phyloP scores from a whole-genome alignment of 202 grass and related monocot species.

The Carex sylvatica region DNA sequence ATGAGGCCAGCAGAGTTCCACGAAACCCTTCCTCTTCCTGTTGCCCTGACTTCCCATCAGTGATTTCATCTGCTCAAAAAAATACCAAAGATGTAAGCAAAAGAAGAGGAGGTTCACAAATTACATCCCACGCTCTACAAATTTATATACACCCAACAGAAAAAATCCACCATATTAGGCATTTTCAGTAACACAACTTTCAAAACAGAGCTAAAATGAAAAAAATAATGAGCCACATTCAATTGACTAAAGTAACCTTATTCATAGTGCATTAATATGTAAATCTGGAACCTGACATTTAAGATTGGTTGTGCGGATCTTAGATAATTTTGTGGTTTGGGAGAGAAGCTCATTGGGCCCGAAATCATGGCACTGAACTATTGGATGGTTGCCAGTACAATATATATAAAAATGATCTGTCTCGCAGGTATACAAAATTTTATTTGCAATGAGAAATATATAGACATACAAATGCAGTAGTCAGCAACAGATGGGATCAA shows the following conservation, averaged over 20 bases:
- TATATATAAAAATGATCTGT: not conserved
- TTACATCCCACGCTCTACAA: not conserved
- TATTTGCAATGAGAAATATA: not conserved
- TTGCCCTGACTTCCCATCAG: constrained; percentile 50
- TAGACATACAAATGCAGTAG: not conserved
- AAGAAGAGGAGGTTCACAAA: not conserved
- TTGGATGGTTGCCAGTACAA: not conserved
- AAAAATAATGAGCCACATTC: not conserved
- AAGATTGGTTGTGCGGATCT: not conserved
- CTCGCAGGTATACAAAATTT: not conserved
- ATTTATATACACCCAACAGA: not conserved
- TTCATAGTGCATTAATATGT: not conserved
- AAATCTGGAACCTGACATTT: not conserved
- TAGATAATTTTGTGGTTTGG: not conserved
- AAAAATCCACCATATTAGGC: not conserved
- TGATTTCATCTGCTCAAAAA: constrained; percentile 76
- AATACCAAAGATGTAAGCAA: constrained; percentile 31
- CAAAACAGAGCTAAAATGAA: not conserved
- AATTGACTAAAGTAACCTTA: not conserved
- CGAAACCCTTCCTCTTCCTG: constrained; percentile 87
- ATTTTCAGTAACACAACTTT: not conserved
- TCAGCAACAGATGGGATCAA: not conserved
- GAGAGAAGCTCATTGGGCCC: not conserved
- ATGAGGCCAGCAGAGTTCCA: constrained; percentile 80
- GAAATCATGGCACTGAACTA: not conserved